These are phyloP conservation scores for Rhizopus delemar DNA, from an alignment of 371 early-diverging fungal species.

Conservation along the genomic window DNA sequence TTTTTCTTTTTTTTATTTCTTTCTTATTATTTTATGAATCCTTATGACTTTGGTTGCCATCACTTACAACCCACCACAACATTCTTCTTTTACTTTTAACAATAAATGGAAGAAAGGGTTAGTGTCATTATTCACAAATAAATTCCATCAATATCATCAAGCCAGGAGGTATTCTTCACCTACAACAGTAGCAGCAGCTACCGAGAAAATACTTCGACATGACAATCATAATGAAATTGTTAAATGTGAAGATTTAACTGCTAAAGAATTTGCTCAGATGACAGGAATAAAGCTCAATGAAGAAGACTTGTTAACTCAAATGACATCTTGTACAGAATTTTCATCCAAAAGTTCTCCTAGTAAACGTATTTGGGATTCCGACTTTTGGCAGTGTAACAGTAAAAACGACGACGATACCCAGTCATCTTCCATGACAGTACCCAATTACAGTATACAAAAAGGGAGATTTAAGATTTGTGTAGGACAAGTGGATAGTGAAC, in stretches of 20 bases:
- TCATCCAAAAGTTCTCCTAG: slow-evolving; percentile 34
- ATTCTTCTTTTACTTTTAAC: slow-evolving; percentile 1
- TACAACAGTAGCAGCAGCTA: slow-evolving; percentile 33
- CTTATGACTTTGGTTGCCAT: slow-evolving; percentile 29
- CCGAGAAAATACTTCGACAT: slow-evolving; percentile 43
- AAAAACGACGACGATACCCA: slow-evolving; percentile 21
- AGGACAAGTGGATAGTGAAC: slow-evolving; percentile 34
- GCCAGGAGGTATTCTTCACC: slow-evolving; percentile 18
- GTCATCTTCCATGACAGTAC: slow-evolving; percentile 10
- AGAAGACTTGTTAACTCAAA: slow-evolving; percentile 20
- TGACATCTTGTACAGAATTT: slow-evolving; percentile 27
- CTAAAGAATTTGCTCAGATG: slow-evolving; percentile 47
- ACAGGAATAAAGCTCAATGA: slow-evolving; percentile 42
- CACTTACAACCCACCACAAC: slow-evolving; percentile 20
- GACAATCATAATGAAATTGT: slow-evolving; percentile 3
- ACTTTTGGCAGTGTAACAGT: slow-evolving; percentile 35
- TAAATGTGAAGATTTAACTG: slow-evolving; percentile 48
- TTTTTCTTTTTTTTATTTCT: slow-evolving; percentile 10
- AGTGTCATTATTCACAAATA: slow-evolving; percentile 16
- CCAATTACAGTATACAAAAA: slow-evolving; percentile 27
- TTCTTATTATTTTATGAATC: slow-evolving; percentile 22
- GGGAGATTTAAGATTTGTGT: slow-evolving; percentile 49
- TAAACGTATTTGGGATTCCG: slow-evolving; percentile 40
- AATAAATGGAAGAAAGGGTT: slow-evolving; percentile 31
- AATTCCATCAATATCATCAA: background rate